Percentiles rank a stretch among this genome's conserved stretches.
These are phyloP conservation scores for Fusarium incarnatum DNA, from an alignment of 2,329 filamentous ascomycete genomes.

Conservation along the genomic window DNA sequence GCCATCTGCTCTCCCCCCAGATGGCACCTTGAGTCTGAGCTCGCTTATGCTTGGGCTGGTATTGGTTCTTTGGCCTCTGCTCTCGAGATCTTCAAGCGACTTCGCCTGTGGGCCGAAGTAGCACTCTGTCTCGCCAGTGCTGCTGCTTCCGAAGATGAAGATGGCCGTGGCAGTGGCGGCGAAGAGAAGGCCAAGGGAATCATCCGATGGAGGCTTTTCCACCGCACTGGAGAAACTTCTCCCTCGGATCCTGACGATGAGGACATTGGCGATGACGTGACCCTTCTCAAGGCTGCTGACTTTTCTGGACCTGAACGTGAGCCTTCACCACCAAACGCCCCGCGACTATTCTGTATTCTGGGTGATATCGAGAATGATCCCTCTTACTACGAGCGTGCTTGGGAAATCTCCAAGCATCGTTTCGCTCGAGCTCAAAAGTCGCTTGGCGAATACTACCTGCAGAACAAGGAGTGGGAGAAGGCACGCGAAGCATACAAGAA, in stretches of 20 bases:
- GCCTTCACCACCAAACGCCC: constrained; percentile 82
- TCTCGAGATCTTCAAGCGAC: constrained; percentile 92
- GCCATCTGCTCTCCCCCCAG: constrained; percentile 84
- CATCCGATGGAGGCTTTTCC: constrained; percentile 82
- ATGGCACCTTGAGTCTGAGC: constrained; percentile 94
- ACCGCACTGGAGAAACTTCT: constrained; percentile 61
- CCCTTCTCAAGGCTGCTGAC: constrained; percentile 64
- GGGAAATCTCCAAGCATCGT: constrained; percentile 83
- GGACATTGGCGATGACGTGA: constrained; percentile 63
- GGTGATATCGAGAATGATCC: constrained; percentile 86
- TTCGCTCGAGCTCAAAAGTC: constrained; percentile 91
- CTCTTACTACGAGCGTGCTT: constrained; percentile 83
- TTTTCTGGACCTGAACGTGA: constrained; percentile 72
- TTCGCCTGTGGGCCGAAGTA: constrained; percentile 95
- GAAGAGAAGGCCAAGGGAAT: constrained; percentile 86
- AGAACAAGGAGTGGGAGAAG: constrained; percentile 71
- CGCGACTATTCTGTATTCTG: constrained; percentile 90
- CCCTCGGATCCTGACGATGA: constrained; percentile 61
- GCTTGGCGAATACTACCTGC: constrained; percentile 81
- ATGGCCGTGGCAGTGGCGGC: constrained; percentile 65
- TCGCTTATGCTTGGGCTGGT: constrained; percentile 91
- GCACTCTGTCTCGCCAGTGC: constrained; percentile 84
- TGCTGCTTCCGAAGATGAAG: constrained; percentile 68
- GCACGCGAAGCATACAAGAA: constrained; percentile 83
- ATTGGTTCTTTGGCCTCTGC: constrained; percentile 90